These are phyloP conservation scores for Gynandropsis gynandra DNA, from an alignment of 345 rosid genomes.

Conservation along the genomic window DNA sequence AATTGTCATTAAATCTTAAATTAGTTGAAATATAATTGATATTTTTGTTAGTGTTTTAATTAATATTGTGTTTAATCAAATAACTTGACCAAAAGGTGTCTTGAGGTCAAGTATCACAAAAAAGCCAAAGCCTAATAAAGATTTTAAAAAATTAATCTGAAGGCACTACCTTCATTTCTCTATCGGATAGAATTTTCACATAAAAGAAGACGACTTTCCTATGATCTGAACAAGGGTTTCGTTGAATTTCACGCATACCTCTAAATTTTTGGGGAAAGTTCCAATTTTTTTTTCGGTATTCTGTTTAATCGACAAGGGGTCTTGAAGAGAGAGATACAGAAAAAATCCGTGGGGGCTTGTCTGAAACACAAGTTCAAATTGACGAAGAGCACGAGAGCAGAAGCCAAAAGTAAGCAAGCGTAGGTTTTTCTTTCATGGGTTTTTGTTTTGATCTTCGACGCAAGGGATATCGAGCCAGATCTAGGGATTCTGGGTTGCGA, in stretches of 20 bases:
- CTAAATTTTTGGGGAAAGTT: background rate
- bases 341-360: background rate
- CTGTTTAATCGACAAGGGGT: background rate
- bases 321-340: background rate
- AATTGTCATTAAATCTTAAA: too few relatives aligned
- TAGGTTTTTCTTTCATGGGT: background rate
- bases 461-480: background rate
- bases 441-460: background rate
- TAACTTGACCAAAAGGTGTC: too few relatives aligned
- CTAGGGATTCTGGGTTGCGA: background rate
- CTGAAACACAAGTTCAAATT: background rate
- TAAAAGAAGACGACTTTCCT: too few relatives aligned
- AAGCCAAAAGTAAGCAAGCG: slow-evolving; percentile 1
- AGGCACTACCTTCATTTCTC: too few relatives aligned
- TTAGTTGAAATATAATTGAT: too few relatives aligned
- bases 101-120: too few relatives aligned
- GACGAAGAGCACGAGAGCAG: background rate
- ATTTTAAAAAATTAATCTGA: too few relatives aligned
- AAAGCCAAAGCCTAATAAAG: too few relatives aligned
- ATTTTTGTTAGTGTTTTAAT: too few relatives aligned
- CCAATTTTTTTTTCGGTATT: background rate
- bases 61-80: too few relatives aligned
- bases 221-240: background rate
- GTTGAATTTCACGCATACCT: background rate
- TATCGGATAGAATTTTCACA: too few relatives aligned